Evolutionary conservation across 2,329 filamentous ascomycete species (phyloP), one percentile per base, ranked within the genome.

Genomic region (Neocatenulostroma microsporum): DNA sequence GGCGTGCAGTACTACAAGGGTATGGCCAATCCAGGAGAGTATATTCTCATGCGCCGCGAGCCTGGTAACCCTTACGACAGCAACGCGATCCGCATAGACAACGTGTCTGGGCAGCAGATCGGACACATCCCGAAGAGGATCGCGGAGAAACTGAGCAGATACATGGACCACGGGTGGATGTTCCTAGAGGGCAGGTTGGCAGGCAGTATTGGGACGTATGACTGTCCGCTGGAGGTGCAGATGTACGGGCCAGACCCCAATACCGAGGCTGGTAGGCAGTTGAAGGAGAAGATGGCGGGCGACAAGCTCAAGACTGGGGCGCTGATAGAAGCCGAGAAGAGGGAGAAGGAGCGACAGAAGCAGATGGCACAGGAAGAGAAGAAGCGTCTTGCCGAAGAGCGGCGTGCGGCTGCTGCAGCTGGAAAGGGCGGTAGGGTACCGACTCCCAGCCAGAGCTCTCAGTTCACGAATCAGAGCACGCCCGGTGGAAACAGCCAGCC

Each of bases 1-100:
- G 76, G 76, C 54, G 72, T 61, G 42, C 68, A 63, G 29, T 83
- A 75, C 54, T 84, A 85, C 55, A 60, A 58, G 37, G 80, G 80
- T 1, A 65, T 70, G 46, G 80, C 79, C 11, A 78, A 70, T 6
- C 48, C 66, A 2, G 78, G 78, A 17, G 80, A 85, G 54, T 66
- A 72, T 36, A 76, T 84, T 2, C 58, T 79, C 30, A 63, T 81
- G 36, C 66, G 64, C 23, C 67, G 84, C 52, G 80, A 89, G 53
- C 79, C 82, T 2, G 52, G 60, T 1, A 89, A 89, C 51, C 66
- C 62, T 45, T 60, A 58, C 34, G 84, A 91, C 54, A 45, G 48
- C 5, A 91, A 91, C 61, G 85, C 85, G 0, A 85, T 93, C 39
- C 74, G 77, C 4, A 75, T 93, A 1, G 72, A 83, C 50, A 93